Base-by-base conservation (phyloP, 179 eudicot species). In the Heliamphora pulchella region DNA sequence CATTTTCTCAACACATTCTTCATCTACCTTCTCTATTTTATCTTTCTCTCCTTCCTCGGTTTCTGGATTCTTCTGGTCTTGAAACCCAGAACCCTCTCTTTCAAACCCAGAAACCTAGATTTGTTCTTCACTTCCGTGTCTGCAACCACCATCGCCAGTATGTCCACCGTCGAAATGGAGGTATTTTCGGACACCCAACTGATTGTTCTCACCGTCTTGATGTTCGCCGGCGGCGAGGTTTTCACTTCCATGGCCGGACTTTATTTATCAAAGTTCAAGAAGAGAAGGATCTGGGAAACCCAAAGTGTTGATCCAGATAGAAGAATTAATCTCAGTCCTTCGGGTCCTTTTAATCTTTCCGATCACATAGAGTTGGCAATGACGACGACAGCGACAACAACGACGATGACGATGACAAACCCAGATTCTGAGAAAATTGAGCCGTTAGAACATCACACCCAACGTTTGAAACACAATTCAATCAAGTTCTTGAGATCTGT, bases 81-180 rank as follows among this genome's bases (percentile, higher is more conserved):
- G 13, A 85, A 87, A 17, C 87, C 88, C 14, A 89, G 88, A 82
- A 85, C 39, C 2, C 65, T 31, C 15, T 70, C 75, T 9, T 66
- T 70, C 14, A 63, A 15, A 8, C 91, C 84, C 8, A 72, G 72
- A 15, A 81, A 86, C 74, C 18, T 91, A 9, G 91, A 93, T 76
- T 18, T 92, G 31, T 81, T 90, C 68, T 94, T 91, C 83, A 92
- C 93, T 3, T 88, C 95, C 0, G 93, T 92, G 3, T 91, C 93
- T 0, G 91, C 98, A 0, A 4, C 86, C 47, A 89, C 98, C 0
- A 89, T 86, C 5, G 90, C 98, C 1, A 94, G 97, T 82, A 89
- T 94, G 93, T 85, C 93, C 22, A 82, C 91, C 0, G 83, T 94
- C 0, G 98, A 91, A 83, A 94, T 92, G 95, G 98, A 92, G 79